Base-by-base conservation (phyloP, 192 early-diverging fungal species). In the Geosiphon pyriformis region DNA sequence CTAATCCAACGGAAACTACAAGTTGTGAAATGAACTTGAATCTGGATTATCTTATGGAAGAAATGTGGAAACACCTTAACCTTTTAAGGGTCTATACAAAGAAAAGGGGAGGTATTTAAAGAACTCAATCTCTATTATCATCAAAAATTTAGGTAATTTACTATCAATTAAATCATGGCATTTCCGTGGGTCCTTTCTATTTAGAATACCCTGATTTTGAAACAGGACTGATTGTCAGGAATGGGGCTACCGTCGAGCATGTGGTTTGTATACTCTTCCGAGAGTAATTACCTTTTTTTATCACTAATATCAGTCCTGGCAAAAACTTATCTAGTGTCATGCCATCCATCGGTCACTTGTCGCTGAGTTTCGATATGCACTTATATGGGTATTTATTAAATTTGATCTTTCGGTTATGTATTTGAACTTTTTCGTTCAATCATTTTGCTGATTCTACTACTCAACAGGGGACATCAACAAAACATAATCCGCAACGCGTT, bases 31-130 rank as follows among this genome's bases (percentile, higher is more conserved):
- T 84, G 70, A 90, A 95, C 67, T 78, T 99, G 26, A 99, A 99
- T 69, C 80, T 93, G 76, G 92, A 95, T 59, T 92, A 82, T 68
- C 85, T 99, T 51, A 82, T 96, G 30, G 90, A 97, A 61, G 80
- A 85, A 55, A 85, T 99, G 56, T 99, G 95, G 95, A 84, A 87
- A 75, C 81, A 94, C 48, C 79, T 99, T 61, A 81, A 82, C 68
- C 71, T 99, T 70, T 83, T 96, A 54, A 85, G 94, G 42, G 91
- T 98, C 3, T 99, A 99, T 77, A 99, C 97, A 31, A 99, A 99
- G 81, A 88, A 88, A 65, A 83, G 94, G 64, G 92, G 95, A 67
- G 34, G 34, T 61, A 46, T 4, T 25, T 47, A 1, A 23, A 4
- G 4, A 8, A n/a, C n/a, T n/a, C n/a, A n/a, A n/a, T n/a, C n/a